These are phyloP conservation scores for Apocynum venetum DNA, from an alignment of 257 asterid genomes.

Conservation along the genomic window DNA sequence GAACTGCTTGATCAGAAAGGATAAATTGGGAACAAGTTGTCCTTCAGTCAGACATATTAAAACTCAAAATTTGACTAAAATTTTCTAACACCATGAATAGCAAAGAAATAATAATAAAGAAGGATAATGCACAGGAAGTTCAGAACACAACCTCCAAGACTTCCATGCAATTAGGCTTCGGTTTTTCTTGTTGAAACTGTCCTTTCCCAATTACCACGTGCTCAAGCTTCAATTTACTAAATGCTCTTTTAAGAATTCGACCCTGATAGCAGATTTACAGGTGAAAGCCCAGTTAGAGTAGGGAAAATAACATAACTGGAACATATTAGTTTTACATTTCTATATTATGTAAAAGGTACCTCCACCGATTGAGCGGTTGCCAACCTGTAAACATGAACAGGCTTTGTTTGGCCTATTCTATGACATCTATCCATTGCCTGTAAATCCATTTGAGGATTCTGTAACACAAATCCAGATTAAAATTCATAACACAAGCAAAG, in stretches of 20 bases:
- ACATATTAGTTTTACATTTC: not conserved
- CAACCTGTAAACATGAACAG: conserved; percentile 96
- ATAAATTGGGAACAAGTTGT: not conserved
- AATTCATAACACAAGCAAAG: not conserved
- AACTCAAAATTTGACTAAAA: not conserved
- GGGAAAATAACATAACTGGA: not conserved
- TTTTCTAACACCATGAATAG: not conserved
- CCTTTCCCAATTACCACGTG: conserved; percentile 98
- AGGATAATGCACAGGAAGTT: conserved; percentile 24
- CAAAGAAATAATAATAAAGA: not conserved
- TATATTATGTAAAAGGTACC: conserved; percentile 33
- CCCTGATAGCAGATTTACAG: conserved; percentile 45
- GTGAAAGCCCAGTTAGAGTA: not conserved
- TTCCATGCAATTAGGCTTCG: conserved; percentile 41
- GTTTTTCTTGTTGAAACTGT: conserved; percentile 79
- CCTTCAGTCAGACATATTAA: not conserved
- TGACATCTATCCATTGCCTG: conserved; percentile 99
- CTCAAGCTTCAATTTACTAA: conserved; percentile 93
- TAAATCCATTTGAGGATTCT: conserved; percentile 99
- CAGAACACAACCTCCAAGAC: conserved; percentile 26
- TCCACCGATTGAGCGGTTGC: conserved; percentile 93
- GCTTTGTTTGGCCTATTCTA: conserved; percentile 98
- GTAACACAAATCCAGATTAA: conserved; percentile 23
- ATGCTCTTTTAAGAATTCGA: conserved; percentile 89
- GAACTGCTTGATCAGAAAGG: not conserved